A percentile compares a stretch with the other conserved stretches of the same genome.
phyloP scores from a whole-genome alignment of 2,329 filamentous ascomycete genomes.

The Mariannaea sp. region DNA sequence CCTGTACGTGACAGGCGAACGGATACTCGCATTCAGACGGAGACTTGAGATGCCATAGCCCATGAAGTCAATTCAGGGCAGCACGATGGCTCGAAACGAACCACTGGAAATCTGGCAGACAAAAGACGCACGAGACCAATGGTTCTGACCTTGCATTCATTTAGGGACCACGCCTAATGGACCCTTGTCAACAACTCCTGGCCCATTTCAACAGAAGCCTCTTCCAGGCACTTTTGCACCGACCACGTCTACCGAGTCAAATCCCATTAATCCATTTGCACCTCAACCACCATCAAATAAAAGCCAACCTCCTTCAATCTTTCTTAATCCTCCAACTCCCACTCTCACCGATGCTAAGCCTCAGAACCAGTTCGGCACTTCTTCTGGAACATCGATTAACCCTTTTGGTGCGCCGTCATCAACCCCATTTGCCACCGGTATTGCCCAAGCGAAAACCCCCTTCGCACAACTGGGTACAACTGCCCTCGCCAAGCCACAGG shows the following conservation, averaged over 20 bases:
- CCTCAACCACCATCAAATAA: conserved; percentile 9
- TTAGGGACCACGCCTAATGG: conserved; percentile 36
- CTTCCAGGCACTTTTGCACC: conserved; percentile 35
- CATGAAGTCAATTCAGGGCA: conserved; percentile 23
- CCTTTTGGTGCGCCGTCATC: conserved; percentile 25
- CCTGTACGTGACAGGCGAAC: conserved; percentile 29
- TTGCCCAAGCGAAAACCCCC: conserved; percentile 14
- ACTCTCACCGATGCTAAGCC: not conserved
- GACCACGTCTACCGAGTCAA: conserved; percentile 5
- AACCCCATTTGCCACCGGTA: conserved; percentile 2
- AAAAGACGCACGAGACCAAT: conserved; percentile 33
- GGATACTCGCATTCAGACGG: conserved; percentile 34
- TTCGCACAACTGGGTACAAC: too few relatives aligned
- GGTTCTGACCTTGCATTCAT: conserved; percentile 38
- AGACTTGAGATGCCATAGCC: conserved; percentile 34
- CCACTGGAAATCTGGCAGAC: conserved; percentile 38
- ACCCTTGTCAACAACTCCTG: conserved; percentile 17
- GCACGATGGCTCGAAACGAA: conserved; percentile 34
- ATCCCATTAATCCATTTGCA: conserved; percentile 32
- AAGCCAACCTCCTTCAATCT: not conserved
- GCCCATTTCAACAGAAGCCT: conserved; percentile 26
- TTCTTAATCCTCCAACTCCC: conserved; percentile 9
- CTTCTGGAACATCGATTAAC: conserved; percentile 12
- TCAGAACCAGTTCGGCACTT: conserved; percentile 6
- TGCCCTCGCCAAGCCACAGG: not conserved